Base-by-base conservation (phyloP, 139 green algal species). In the Diplosphaera chodatii region DNA sequence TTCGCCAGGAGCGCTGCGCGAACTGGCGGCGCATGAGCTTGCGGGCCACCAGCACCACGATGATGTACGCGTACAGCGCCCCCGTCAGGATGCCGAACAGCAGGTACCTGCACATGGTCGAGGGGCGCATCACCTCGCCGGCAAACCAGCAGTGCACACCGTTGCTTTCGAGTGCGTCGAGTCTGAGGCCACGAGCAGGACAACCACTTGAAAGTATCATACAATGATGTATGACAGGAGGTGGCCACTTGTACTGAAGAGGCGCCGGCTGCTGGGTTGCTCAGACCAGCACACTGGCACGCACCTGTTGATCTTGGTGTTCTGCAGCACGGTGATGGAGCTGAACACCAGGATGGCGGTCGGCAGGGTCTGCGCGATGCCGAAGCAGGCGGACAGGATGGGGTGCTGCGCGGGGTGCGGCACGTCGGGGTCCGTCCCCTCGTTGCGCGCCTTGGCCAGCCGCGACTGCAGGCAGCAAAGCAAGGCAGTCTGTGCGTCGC, bases 361-460 rank as follows among this genome's bases (percentile, higher is more conserved):
- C 30, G 75, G 78, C 34, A 82, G 29, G 30, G 27, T 30, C 32
- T n/a, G 63, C 15, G 79, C n/a, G 29, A 84, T 31, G 67, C 79
- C 79, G 6, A 72, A 67, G 55, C 76, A 23, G 5, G 66, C 55
- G 40, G 65, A 75, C 28, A 68, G 76, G 13, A 73, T 21, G 6
- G 77, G 79, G 48, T 59, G 48, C 48, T 59, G 48, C 48, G 48
- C 48, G 18, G 48, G 48, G 16, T 25, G 48, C 48, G 48, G 48
- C 79, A 77, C 32, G 67, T 77, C 70, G 73, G 78, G 25, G 40
- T 84, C 32, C 32, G 16, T 2, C 18, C 32, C 34, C 48, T 84
- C 77, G 56, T 86, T 86, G 67, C 80, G 73, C 10, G 74, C 40
- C 72, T 81, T 83, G 40, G 81, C 80, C 63, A 86, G 74, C 70